Base-by-base conservation (phyloP, 768 basidiomycete genomes). In the Tylopilus sp. region DNA sequence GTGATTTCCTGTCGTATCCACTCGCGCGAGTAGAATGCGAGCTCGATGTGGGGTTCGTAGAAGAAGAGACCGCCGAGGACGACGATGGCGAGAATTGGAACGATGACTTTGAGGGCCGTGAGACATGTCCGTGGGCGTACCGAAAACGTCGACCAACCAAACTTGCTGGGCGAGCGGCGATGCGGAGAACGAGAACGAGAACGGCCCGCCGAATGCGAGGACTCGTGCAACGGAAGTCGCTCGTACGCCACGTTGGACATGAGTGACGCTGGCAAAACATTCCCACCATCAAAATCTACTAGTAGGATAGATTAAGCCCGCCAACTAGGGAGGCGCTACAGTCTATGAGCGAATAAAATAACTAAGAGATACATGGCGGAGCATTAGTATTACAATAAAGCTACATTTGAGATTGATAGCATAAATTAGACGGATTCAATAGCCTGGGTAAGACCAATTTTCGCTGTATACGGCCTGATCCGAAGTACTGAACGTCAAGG, bases 11-110 rank as follows among this genome's bases (percentile, higher is more conserved):
- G 68, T 36, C 78, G 72, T 43, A 94, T 76, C 91, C 94, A 97
- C 36, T 74, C 74, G 25, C 87, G 80, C 29, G 78, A 76, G 72
- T 92, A 94, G 63, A 92, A 82, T 24, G 86, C 76, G 37, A 95
- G 71, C 71, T 97, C 94, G 62, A 97, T 72, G 70, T 97, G 92
- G 4, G 90, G 81, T 70, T 96, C 88, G 70, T 87, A 89, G 41
- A 84, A 63, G 62, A 81, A 78, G 45, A 84, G 70, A 0, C 74
- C 76, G n/a, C 79, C 60, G 25, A 83, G 55, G 25, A 84, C 50
- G 54, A 76, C 55, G 38, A 80, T 21, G 43, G 63, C 54, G 36
- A 60, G 41, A 21, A 71, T 52, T 10, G 76, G 75, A n/a, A 83
- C 45, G 14, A 71, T 58, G 60, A 75, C 70, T 68, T 80, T 82